A percentile compares a stretch with the other conserved stretches of the same genome.
These are phyloP conservation scores for Daldinia sp. DNA, from an alignment of 2,329 filamentous ascomycete species.

Conservation along the genomic window DNA sequence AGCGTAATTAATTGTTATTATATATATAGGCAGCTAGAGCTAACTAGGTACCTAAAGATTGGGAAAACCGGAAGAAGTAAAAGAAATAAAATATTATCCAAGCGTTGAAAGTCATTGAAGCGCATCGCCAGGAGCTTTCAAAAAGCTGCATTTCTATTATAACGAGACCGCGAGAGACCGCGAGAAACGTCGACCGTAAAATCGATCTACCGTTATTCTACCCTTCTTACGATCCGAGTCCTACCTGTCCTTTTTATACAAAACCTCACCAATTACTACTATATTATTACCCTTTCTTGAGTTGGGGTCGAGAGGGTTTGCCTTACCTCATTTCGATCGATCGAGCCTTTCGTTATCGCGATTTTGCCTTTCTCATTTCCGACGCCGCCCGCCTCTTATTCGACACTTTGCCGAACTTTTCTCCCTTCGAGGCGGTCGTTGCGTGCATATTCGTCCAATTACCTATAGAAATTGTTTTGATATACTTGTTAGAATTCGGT, in stretches of 20 bases:
- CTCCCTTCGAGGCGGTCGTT: neutral
- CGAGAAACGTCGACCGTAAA: too few relatives aligned
- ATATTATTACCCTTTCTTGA: neutral
- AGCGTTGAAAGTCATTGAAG: conserved; percentile 4
- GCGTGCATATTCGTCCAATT: neutral
- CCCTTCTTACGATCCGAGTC: neutral
- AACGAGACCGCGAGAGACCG: too few relatives aligned
- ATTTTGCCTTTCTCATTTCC: neutral
- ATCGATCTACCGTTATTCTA: neutral
- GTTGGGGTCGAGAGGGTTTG: neutral
- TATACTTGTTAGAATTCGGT: neutral
- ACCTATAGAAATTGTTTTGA: neutral
- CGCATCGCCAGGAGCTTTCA: conserved; percentile 25
- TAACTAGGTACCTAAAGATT: conserved; percentile 15
- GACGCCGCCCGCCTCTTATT: neutral
- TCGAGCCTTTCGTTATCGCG: conserved; percentile 1
- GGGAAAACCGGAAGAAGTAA: conserved; percentile 6
- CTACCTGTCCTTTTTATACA: neutral
- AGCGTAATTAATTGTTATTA: neutral
- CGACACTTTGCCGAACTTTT: neutral
- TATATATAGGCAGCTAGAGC: neutral
- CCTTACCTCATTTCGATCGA: neutral
- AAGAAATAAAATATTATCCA: neutral
- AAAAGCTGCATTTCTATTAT: neutral
- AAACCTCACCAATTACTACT: neutral